Percentiles rank a stretch among this genome's conserved stretches.
phyloP scores from a whole-genome alignment of 2,329 filamentous ascomycete genomes.

The Diaporthe sp. region DNA sequence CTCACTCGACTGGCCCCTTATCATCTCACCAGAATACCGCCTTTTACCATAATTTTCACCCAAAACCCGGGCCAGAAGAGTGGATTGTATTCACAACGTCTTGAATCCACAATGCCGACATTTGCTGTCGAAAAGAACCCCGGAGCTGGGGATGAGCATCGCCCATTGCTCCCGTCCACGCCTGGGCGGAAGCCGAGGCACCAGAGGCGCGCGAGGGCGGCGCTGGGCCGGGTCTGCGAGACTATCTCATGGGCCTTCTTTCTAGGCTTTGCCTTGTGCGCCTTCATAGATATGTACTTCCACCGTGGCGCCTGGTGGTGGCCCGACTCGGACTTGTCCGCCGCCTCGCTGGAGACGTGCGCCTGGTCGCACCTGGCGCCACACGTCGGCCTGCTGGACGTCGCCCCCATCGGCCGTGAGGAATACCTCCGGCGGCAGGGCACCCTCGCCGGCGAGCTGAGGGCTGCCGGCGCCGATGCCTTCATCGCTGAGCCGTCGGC shows the following conservation, averaged over 20 bases:
- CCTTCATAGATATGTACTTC: conserved; percentile 19
- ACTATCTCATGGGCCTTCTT: conserved; percentile 31
- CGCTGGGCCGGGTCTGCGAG: conserved; percentile 32
- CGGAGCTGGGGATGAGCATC: conserved; percentile 17
- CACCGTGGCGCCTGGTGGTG: conserved; percentile 30
- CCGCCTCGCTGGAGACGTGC: conserved; percentile 38
- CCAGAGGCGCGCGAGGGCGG: conserved; percentile 22
- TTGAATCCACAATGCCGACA: neutral
- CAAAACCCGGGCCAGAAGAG: neutral
- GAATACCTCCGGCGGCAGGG: conserved; percentile 42
- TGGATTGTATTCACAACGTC: neutral
- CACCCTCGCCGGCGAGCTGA: conserved; percentile 39
- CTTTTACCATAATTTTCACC: neutral
- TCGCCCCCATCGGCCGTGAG: conserved; percentile 40
- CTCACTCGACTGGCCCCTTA: neutral
- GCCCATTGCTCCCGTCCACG: conserved; percentile 19
- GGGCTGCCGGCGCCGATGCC: conserved; percentile 41
- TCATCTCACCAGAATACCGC: neutral
- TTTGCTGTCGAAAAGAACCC: conserved; percentile 22
- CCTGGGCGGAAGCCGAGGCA: neutral
- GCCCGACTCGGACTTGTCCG: conserved; percentile 7
- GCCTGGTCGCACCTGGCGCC: conserved; percentile 41
- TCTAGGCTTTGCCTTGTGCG: conserved; percentile 22
- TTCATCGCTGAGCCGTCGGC: conserved; percentile 45
- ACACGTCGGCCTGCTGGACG: conserved; percentile 40